Evolutionary conservation across 305 asterid genomes (phyloP).

Genomic region (Fraxinus paxiana): DNA sequence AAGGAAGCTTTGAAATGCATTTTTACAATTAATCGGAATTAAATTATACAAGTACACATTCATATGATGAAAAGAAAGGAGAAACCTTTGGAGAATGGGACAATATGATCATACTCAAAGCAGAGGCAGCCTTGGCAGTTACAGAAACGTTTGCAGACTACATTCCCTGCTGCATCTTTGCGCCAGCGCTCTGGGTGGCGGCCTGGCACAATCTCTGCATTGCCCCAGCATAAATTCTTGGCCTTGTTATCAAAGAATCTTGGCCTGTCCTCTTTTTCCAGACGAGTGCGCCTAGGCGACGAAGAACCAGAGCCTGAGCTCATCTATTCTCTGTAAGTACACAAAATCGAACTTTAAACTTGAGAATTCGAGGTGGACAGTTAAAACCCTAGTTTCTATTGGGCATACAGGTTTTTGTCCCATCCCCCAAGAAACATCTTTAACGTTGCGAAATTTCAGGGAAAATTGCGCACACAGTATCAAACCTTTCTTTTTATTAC

Average conservation of each 20-base stretch:
- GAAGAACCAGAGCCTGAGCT: slow-evolving; percentile 35
- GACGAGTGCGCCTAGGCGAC: slow-evolving; percentile 37
- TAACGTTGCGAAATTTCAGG: background rate
- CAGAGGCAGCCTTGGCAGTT: slow-evolving; percentile 92
- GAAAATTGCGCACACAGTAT: too few relatives aligned
- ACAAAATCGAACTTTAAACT: background rate
- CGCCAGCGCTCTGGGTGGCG: slow-evolving; percentile 99
- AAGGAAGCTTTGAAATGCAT: slow-evolving; percentile 5
- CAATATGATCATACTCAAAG: slow-evolving; percentile 88
- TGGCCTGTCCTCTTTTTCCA: slow-evolving; percentile 48
- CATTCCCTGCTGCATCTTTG: slow-evolving; percentile 87
- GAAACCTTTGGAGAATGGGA: slow-evolving; percentile 86
- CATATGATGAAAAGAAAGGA: background rate
- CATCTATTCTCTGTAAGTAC: slow-evolving; percentile 22
- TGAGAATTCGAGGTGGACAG: background rate
- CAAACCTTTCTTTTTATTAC: too few relatives aligned
- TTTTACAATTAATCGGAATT: background rate
- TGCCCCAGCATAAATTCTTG: slow-evolving; percentile 68
- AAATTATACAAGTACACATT: slow-evolving; percentile 10
- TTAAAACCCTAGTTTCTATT: background rate
- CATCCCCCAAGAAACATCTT: background rate
- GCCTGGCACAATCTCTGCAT: slow-evolving; percentile 72
- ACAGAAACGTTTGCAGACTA: slow-evolving; percentile 85
- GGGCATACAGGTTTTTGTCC: background rate
- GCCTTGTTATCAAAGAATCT: slow-evolving; percentile 65